Evolutionary conservation across 495 filamentous ascomycete species (phyloP).

Genomic region (Talaromyces ruber): DNA sequence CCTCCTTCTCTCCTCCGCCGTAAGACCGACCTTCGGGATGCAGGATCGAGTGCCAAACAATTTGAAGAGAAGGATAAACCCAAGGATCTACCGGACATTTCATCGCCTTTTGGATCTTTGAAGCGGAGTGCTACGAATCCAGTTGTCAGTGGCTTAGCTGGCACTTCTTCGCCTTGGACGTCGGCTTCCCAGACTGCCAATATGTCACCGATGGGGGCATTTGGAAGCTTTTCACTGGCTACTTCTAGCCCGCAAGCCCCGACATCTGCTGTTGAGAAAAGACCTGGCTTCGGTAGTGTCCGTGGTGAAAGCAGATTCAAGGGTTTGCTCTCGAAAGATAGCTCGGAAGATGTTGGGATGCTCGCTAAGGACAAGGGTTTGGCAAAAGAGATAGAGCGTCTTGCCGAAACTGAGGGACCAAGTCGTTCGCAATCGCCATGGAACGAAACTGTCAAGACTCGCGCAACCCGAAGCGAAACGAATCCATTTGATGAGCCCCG

Average conservation of each 20-base stretch:
- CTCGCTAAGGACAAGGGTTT: conserved; percentile 48
- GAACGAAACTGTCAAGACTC: conserved; percentile 42
- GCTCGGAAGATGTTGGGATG: conserved; percentile 50
- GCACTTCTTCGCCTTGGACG: conserved; percentile 62
- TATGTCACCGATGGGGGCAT: conserved; percentile 71
- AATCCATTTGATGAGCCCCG: conserved; percentile 69
- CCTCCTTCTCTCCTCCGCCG: conserved; percentile 63
- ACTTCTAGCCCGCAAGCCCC: conserved; percentile 25
- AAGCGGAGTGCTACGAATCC: conserved; percentile 66
- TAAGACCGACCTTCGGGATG: conserved; percentile 60
- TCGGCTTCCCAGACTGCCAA: conserved; percentile 46
- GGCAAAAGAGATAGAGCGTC: conserved; percentile 41
- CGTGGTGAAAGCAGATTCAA: conserved; percentile 78
- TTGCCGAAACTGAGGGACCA: conserved; percentile 41
- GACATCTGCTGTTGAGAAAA: conserved; percentile 54
- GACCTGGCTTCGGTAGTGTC: conserved; percentile 54
- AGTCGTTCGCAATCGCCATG: conserved; percentile 41
- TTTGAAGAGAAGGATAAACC: conserved; percentile 37
- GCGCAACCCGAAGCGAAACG: conserved; percentile 58
- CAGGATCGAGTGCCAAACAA: conserved; percentile 19
- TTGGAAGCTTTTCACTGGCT: conserved; percentile 74
- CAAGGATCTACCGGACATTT: conserved; percentile 30
- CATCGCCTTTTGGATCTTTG: conserved; percentile 52
- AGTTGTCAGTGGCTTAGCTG: conserved; percentile 38
- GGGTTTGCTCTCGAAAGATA: conserved; percentile 71